Evolutionary conservation across 306 rosid genomes (phyloP).

Genomic region (Fragaria vesca): DNA sequence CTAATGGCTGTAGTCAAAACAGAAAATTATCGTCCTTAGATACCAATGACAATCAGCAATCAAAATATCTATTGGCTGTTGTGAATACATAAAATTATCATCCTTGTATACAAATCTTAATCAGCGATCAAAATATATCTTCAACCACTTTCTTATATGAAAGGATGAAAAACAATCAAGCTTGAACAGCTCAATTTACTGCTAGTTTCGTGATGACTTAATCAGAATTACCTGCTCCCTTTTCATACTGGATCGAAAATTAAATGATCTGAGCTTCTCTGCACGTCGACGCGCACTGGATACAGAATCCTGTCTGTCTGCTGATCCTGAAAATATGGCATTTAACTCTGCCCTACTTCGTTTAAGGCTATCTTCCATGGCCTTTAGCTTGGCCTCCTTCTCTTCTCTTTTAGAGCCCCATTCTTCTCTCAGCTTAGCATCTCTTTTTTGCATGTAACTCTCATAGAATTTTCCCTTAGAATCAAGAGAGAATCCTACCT

Average conservation of each 20-base stretch:
- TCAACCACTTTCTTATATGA: constrained; percentile 6
- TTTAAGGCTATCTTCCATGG: constrained; percentile 92
- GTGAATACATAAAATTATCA: constrained; percentile 27
- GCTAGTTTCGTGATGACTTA: constrained; percentile 26
- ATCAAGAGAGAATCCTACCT: constrained; percentile 51
- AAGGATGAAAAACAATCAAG: constrained; percentile 17
- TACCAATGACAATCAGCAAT: constrained; percentile 22
- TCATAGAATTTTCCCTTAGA: constrained; percentile 89
- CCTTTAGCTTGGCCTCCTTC: constrained; percentile 95
- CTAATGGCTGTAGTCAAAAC: constrained; percentile 63
- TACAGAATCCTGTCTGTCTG: constrained; percentile 49
- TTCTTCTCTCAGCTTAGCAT: constrained; percentile 84
- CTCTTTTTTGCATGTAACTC: constrained; percentile 88
- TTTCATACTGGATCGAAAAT: constrained; percentile 48
- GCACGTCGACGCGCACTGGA: constrained; percentile 55
- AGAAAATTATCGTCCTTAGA: constrained; percentile 26
- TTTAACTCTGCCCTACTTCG: constrained; percentile 77
- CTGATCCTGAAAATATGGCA: constrained; percentile 72
- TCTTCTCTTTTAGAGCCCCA: constrained; percentile 81
- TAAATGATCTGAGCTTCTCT: constrained; percentile 74
- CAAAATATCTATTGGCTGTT: constrained; percentile 56
- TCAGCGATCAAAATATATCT: constrained; percentile 20
- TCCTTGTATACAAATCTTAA: constrained; percentile 25
- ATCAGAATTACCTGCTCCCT: constrained; percentile 66
- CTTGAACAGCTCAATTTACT: constrained; percentile 18